Base-by-base conservation (phyloP, 345 rosid species). In the Dipteronia dyeriana region DNA sequence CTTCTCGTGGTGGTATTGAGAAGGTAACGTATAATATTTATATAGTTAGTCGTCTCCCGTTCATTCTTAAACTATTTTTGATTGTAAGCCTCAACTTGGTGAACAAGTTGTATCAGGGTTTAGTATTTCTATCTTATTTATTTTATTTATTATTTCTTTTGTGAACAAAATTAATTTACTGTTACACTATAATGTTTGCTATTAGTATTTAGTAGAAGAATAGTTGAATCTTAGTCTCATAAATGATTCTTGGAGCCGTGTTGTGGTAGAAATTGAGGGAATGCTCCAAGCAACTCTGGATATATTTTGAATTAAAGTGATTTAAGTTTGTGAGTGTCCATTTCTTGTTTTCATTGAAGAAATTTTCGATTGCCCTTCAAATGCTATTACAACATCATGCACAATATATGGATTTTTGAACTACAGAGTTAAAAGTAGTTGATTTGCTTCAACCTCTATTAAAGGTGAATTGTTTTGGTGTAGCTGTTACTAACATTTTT, bases 1-100 rank as follows among this genome's bases (percentile, higher is more conserved):
- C 99, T 22, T 75, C 97, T 77, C 96, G 98, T 9, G 99, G 99
- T 63, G 99, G 99, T 43, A 85, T 97, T 75, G 91, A 86, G 78
- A 97, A 94, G 98, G 99, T 92, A 87, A 47, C 53, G 14, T 14
- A 57, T 79, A 38, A n/a, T 54, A 14, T 13, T 25, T 26, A 2
- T 7, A 25, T 25, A 19, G 4, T 38, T 57, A 29, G 13, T 66
- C 20, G 20, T 65, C 29, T 47, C n/a, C 57, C 53, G 16, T n/a
- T 72, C n/a, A n/a, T n/a, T 41, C 31, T 59, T 41, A 51, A 12
- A 56, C 49, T 22, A 13, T 22, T 66, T 41, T 17, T 22, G 25
- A 22, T 66, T 66, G 54, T 5, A 8, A 16, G 10, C 62, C n/a
- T 29, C 9, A 20, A 34, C 22, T 22, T 4, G 38, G 4, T 63